Base-by-base conservation (phyloP, 805 yeast genomes). In the Wickerhamomyces sydowiorum region DNA sequence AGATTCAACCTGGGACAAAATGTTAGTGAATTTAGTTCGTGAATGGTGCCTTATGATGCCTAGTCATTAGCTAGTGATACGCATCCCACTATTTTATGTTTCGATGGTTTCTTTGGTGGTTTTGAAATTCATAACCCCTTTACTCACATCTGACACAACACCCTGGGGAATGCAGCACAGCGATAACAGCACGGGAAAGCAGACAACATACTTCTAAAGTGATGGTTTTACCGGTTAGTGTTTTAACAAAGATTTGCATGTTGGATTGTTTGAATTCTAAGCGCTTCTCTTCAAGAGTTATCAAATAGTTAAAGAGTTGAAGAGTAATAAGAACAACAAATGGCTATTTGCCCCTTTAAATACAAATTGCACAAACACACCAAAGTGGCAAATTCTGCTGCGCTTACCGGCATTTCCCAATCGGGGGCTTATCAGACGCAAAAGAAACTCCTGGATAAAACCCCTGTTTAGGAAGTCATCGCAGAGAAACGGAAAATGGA, bases 221-320 rank as follows among this genome's bases (percentile, higher is more conserved):
- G 66, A 86, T 86, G 52, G 95, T 86, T 80, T 86, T 86, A 65
- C 95, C 95, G 29, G 95, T 86, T 64, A 86, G 67, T 46, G 95
- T 86, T 75, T 86, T 86, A 61, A 86, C 96, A 66, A 86, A 86
- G 65, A 86, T 86, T 69, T 86, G 95, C 95, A 86, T 86, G 59
- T 69, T 55, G 43, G 18, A 59, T 64, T 56, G 59, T 54, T 51
- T 60, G 50, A 63, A 71, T 48, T 69, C 72, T 58, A 66, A 72
- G 32, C 71, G 72, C 27, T 24, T 42, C 24, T n/a, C 14, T 20
- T 27, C 5, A 22, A n/a, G 5, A 19, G 73, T 72, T 42, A 63
- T 66, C n/a, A n/a, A 46, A 71, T 72, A 45, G 12, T 24, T 24
- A 24, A 24, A 24, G 27, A 8, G 12, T n/a, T n/a, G n/a, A n/a